Evolutionary conservation across 164 flowering plant species (phyloP).

Genomic region (Magnolia kwangsiensis): DNA sequence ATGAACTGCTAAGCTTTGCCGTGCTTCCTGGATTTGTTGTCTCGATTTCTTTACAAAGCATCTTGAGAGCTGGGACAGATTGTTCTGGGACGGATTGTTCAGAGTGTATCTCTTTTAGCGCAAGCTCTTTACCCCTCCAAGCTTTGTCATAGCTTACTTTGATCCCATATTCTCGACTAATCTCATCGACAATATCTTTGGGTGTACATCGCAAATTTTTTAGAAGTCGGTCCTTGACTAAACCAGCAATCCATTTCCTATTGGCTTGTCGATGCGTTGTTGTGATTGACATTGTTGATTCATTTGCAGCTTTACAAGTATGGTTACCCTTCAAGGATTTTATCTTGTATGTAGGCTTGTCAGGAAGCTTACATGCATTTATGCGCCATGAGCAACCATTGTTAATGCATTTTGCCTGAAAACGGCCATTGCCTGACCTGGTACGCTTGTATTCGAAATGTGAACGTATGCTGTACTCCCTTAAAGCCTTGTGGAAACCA

Average conservation of each 20-base stretch:
- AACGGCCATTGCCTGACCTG: neutral
- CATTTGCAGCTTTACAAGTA: neutral
- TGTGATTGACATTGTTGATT: too few relatives aligned
- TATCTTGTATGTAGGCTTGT: neutral
- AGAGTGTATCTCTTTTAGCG: neutral
- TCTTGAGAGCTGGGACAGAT: neutral
- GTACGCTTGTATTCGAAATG: neutral
- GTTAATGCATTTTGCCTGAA: neutral
- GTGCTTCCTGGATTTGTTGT: neutral
- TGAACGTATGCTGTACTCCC: neutral
- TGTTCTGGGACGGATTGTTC: neutral
- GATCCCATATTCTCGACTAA: neutral
- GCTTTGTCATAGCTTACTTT: neutral
- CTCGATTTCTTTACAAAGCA: neutral
- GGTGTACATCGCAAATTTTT: neutral
- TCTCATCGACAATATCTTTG: neutral
- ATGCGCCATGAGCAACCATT: slow-evolving; percentile 5
- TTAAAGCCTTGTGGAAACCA: neutral
- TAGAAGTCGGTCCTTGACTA: neutral
- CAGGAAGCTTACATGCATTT: neutral
- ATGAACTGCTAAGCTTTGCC: neutral
- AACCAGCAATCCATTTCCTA: neutral
- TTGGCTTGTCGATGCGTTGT: neutral
- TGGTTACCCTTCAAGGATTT: neutral
- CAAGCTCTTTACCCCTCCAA: neutral